A percentile compares a stretch with the other conserved stretches of the same genome.
Evolutionary conservation across 352 stramenopile genomes (phyloP).

Genomic region (Pythium myriotylum): DNA sequence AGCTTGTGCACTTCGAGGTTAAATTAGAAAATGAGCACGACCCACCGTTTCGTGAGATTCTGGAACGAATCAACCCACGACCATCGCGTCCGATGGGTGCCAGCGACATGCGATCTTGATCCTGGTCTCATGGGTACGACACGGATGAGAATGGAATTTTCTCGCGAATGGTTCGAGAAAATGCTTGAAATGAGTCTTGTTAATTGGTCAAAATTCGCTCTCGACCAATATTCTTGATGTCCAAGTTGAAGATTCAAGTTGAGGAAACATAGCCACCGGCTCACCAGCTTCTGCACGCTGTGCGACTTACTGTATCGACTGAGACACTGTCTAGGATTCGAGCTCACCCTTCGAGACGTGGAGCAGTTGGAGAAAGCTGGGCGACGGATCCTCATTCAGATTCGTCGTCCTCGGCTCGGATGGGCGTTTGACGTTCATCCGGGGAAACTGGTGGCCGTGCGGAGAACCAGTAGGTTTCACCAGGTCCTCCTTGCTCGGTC

Average conservation of each 20-base stretch:
- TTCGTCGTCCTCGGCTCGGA: neutral
- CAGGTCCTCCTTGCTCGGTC: no score
- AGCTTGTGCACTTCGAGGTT: neutral
- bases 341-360: no score
- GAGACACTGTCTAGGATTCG: no score
- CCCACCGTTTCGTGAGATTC: neutral
- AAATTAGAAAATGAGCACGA: neutral
- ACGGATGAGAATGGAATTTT: neutral
- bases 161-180: no score
- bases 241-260: conserved; percentile 9
- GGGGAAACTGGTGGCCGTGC: no score
- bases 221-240: neutral
- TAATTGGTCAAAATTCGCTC: neutral
- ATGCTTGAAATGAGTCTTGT: neutral
- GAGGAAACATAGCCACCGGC: neutral
- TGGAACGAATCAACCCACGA: no score
- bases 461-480: no score
- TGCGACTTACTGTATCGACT: neutral
- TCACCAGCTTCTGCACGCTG: neutral
- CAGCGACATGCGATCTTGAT: neutral
- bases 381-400: neutral
- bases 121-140: neutral
- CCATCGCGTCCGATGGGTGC: no score
- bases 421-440: no score
- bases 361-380: no score